Evolutionary conservation across 208 protist genomes (phyloP), one percentile per base, ranked within the genome.

Genomic region (Acanthamoeba culbertsoni): DNA sequence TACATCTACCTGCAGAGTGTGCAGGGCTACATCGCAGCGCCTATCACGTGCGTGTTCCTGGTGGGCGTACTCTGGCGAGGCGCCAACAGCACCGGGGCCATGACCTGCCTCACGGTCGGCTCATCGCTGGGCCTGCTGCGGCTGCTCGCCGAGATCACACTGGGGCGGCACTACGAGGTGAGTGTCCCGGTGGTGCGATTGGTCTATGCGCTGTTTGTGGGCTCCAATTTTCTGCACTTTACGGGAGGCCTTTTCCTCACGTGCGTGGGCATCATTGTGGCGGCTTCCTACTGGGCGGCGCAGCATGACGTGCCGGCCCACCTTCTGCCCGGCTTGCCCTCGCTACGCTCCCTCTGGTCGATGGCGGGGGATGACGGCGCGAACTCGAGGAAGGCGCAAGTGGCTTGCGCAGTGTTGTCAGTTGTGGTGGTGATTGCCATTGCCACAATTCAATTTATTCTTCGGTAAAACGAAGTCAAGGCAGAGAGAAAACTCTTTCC

Each of bases 1-100:
- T 92, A 92, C 63, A 92, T 92, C 65, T 92, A 92, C 62, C 86
- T 92, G 6, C 86, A 92, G 45, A 92, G 86, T 62, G 65, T 92
- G 57, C 86, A 92, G 65, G 86, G 86, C 57, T 92, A 92, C 86
- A 40, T 92, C 31, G 86, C 86, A 8, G 45, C 86, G 23, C 86
- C 86, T 12, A 92, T 92, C 57, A 79, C 86, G 0, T 71, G 62
- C 43, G 86, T 92, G 62, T 92, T 92, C 37, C 18, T 92, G 7
- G 57, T 92, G 8, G 86, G 86, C 1, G 31, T 92, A 14, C 45
- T 92, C 59, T 92, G 86, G 86, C 40, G 86, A 8, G 62, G 65
- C 18, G 86, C 86, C 57, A 92, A 92, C 86, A 53, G 63, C 59
- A 73, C 43, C n/a, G 86, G 86, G 7, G 86, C 86, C 43, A 46